Evolutionary conservation across 2,329 filamentous ascomycete genomes (phyloP).

Genomic region (Trichoderma brevicompactum): DNA sequence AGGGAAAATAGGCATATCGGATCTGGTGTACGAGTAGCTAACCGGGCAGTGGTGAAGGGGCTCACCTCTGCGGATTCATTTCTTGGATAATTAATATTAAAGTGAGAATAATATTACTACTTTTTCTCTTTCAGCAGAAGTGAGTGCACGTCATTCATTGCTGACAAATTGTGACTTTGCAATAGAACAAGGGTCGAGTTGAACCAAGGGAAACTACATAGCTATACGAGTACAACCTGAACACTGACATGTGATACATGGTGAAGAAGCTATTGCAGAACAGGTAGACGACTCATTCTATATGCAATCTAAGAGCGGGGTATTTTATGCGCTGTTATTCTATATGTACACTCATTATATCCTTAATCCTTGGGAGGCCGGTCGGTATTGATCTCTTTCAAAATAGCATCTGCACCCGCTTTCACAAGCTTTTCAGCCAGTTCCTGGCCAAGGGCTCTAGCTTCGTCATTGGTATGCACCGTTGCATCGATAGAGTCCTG

Average conservation of each 20-base stretch:
- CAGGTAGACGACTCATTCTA: neutral
- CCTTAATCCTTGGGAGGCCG: conserved; percentile 20
- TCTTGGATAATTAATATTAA: no score
- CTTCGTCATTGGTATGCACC: conserved; percentile 8
- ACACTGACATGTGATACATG: neutral
- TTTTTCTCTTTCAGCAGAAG: no score
- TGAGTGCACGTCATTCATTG: no score
- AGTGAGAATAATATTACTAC: no score
- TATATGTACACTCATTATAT: neutral
- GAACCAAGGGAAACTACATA: no score
- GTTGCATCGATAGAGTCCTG: conserved; percentile 19
- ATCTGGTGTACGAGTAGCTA: no score
- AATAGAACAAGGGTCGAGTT: no score
- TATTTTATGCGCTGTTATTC: neutral
- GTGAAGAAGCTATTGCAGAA: neutral
- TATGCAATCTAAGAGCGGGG: neutral
- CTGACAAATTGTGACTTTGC: no score
- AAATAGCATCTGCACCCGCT: conserved; percentile 10
- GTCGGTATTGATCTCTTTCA: conserved; percentile 20
- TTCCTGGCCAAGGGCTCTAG: conserved; percentile 4
- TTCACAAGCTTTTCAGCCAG: conserved; percentile 23
- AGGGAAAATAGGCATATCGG: no score
- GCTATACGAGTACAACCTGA: neutral
- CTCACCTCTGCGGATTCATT: no score
- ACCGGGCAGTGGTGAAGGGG: no score